A percentile compares a stretch with the other conserved stretches of the same genome.
Evolutionary conservation across 78 protist species (phyloP).

Genomic region (Ministeria vibrans): DNA sequence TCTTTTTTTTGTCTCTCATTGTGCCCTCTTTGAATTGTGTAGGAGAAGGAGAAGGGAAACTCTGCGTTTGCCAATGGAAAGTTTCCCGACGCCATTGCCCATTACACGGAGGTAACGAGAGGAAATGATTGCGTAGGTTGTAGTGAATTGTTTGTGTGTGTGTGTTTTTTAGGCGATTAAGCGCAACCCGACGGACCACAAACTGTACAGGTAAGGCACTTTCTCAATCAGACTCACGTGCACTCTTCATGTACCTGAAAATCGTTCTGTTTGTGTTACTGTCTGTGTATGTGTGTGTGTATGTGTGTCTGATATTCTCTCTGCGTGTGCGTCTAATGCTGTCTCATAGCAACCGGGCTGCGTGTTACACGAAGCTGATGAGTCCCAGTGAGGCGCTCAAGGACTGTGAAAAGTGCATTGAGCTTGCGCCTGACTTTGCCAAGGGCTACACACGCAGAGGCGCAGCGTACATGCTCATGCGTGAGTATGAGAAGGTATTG

Average conservation of each 20-base stretch:
- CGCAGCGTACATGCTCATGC: not conserved
- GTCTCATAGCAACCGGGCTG: conserved; percentile 36
- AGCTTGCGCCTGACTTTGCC: not conserved
- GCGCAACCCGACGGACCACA: conserved; percentile 46
- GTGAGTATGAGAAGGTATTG: not conserved
- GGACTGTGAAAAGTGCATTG: not conserved
- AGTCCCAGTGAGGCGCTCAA: not conserved
- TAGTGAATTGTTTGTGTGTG: not conserved
- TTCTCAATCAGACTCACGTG: no score
- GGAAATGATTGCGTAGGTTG: not conserved
- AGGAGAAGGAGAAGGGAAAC: conserved; percentile 43
- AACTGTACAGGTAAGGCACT: no score
- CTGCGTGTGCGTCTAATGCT: no score
- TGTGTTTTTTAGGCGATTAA: conserved; percentile 3
- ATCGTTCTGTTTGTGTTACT: no score
- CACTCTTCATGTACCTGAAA: no score
- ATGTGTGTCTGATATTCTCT: no score
- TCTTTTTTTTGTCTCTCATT: no score
- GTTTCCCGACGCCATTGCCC: conserved; percentile 30
- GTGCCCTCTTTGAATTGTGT: not conserved
- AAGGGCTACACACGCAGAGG: not conserved
- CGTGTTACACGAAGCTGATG: conserved; percentile 22
- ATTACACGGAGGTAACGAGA: conserved; percentile 21
- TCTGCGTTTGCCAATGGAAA: conserved; percentile 28
- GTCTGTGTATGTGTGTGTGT: no score